A percentile compares a stretch with the other conserved stretches of the same genome.
Conservation (phyloP, 306 rosid species). For the Sesbania bispinosa region DNA sequence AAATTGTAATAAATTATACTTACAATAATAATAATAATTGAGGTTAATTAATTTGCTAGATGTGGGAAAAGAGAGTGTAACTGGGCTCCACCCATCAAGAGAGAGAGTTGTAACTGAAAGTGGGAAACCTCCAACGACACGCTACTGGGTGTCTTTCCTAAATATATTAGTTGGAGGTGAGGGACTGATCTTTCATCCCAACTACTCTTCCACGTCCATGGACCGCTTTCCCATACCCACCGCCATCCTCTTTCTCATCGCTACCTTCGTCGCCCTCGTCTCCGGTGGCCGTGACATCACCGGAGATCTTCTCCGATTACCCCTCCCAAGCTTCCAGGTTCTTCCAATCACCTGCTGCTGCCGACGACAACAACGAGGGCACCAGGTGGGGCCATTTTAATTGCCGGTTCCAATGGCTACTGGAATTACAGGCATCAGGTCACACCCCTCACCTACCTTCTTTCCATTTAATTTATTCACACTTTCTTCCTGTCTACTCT, state of each 20-base stretch:
- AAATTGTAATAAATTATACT: no score
- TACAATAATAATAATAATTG: no score
- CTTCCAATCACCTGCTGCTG: conserved; percentile 29
- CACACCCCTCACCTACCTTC: neutral
- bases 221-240: conserved; percentile 13
- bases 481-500: no score
- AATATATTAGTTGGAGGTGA: no score
- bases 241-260: conserved; percentile 28
- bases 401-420: conserved; percentile 94
- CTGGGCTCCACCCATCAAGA: no score
- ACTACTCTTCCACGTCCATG: conserved; percentile 27
- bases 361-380: conserved; percentile 33
- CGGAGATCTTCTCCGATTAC: conserved; percentile 63
- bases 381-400: conserved; percentile 91
- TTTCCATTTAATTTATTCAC: no score
- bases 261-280: conserved; percentile 25
- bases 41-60: no score
- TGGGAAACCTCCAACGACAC: no score
- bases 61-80: no score
- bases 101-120: no score
- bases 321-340: conserved; percentile 73
- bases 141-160: no score
- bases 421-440: conserved; percentile 99
- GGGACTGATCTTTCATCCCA: neutral
- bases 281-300: conserved; percentile 37